Percentiles rank a stretch among this genome's conserved stretches.
Evolutionary conservation across 2,329 filamentous ascomycete genomes (phyloP).

Genomic region (Xylariales sp.): DNA sequence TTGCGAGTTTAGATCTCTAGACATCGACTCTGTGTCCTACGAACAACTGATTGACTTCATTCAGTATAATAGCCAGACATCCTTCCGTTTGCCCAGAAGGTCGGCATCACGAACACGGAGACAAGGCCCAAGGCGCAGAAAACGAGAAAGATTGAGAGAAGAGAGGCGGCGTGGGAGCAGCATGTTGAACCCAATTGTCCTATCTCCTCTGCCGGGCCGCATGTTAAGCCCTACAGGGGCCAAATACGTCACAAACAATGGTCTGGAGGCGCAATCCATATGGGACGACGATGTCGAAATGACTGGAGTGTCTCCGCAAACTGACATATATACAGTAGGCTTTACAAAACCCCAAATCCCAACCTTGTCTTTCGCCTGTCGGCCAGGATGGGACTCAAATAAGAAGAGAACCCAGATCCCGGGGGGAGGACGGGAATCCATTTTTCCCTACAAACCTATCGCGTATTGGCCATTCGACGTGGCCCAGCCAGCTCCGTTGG

Average conservation of each 20-base stretch:
- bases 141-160: background rate
- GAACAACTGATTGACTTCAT: conserved; percentile 19
- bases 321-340: background rate
- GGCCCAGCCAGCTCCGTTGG: background rate
- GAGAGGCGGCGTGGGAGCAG: background rate
- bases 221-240: background rate
- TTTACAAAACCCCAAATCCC: background rate
- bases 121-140: background rate
- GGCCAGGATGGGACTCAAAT: conserved; percentile 18
- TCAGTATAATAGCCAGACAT: background rate
- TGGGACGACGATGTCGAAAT: conserved; percentile 4
- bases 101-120: background rate
- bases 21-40: background rate
- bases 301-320: background rate
- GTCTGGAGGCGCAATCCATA: background rate
- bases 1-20: background rate
- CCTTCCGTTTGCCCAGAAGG: conserved; percentile 1
- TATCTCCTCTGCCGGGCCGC: background rate
- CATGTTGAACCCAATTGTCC: background rate
- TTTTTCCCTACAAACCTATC: background rate
- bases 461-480: background rate
- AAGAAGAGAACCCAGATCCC: conserved; percentile 11
- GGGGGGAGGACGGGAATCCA: background rate
- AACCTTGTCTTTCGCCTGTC: conserved; percentile 20
- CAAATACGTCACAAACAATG: background rate